A percentile compares a stretch with the other conserved stretches of the same genome.
Evolutionary conservation across 495 filamentous ascomycete species (phyloP).

Genomic region (Neurospora sp.): DNA sequence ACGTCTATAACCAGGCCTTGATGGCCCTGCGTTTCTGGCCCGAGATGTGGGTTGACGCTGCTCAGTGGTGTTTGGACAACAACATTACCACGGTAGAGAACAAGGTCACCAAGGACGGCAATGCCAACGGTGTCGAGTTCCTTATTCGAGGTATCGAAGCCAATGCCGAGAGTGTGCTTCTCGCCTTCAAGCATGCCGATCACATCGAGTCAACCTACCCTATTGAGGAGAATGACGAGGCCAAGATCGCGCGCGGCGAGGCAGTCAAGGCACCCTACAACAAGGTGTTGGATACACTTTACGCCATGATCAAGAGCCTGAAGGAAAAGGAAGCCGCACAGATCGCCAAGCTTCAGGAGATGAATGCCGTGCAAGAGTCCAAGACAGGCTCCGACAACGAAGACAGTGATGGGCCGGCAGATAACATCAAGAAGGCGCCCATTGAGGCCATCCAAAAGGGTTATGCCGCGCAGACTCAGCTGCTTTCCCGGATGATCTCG

Average conservation of each 20-base stretch:
- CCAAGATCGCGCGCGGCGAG: constrained; percentile 55
- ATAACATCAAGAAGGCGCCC: constrained; percentile 49
- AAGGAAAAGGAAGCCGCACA: constrained; percentile 63
- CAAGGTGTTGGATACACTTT: constrained; percentile 71
- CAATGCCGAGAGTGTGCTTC: constrained; percentile 84
- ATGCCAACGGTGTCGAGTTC: constrained; percentile 52
- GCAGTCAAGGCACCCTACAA: constrained; percentile 75
- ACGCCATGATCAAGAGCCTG: constrained; percentile 62
- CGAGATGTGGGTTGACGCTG: constrained; percentile 89
- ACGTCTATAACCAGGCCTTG: constrained; percentile 85
- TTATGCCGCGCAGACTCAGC: constrained; percentile 56
- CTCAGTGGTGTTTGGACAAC: constrained; percentile 84
- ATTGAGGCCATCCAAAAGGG: constrained; percentile 63
- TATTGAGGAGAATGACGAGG: constrained; percentile 61
- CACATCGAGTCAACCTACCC: constrained; percentile 63
- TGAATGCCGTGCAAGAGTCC: constrained; percentile 25
- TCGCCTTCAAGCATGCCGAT: constrained; percentile 84
- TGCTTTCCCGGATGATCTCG: constrained; percentile 69
- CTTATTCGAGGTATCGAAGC: constrained; percentile 71
- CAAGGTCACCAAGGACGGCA: constrained; percentile 49
- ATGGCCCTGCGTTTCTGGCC: constrained; percentile 93
- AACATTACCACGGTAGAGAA: constrained; percentile 49
- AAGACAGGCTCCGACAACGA: constrained; percentile 35
- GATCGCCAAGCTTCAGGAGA: constrained; percentile 61
- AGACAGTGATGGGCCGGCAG: constrained; percentile 48